Percentiles rank a stretch among this genome's conserved stretches.
Evolutionary conservation across 2,329 filamentous ascomycete genomes (phyloP).

Genomic region (Aspergillus sp.): DNA sequence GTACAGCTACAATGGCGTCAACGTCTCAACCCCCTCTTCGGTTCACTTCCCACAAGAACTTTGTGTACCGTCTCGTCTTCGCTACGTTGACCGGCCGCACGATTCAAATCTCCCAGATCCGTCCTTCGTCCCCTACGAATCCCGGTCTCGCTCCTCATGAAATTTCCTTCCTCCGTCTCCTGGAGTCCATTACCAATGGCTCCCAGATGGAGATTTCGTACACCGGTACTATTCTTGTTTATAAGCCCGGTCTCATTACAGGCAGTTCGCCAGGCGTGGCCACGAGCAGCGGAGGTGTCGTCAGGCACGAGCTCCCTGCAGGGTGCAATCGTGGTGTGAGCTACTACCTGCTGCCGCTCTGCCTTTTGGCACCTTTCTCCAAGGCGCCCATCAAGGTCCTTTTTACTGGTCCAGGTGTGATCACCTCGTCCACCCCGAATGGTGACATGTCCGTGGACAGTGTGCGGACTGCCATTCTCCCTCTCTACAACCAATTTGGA

Average conservation of each 20-base stretch:
- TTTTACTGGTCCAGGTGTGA: constrained; percentile 87
- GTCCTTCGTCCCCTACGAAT: constrained; percentile 78
- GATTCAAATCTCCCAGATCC: constrained; percentile 91
- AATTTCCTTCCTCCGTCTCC: constrained; percentile 90
- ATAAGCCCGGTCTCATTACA: constrained; percentile 88
- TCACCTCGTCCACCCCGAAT: constrained; percentile 78
- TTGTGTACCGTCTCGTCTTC: constrained; percentile 81
- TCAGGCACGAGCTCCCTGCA: constrained; percentile 77
- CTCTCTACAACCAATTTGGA: constrained; percentile 86
- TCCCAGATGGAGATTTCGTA: constrained; percentile 93
- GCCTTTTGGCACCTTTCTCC: constrained; percentile 87
- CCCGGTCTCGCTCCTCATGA: constrained; percentile 91
- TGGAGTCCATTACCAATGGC: constrained; percentile 94
- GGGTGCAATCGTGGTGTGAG: constrained; percentile 79
- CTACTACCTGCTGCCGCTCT: constrained; percentile 89
- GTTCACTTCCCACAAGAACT: constrained; percentile 81
- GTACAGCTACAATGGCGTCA: constrained; percentile 35
- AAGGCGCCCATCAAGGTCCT: constrained; percentile 89
- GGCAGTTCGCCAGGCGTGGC: constrained; percentile 77
- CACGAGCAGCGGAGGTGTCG: constrained; percentile 67
- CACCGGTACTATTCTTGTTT: constrained; percentile 90
- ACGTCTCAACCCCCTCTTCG: constrained; percentile 59
- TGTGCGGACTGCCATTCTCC: constrained; percentile 88
- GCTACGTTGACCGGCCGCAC: constrained; percentile 88
- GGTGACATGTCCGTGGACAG: constrained; percentile 92